Conservation (phyloP, 805 yeast genomes). For the Candida ovalis region DNA sequence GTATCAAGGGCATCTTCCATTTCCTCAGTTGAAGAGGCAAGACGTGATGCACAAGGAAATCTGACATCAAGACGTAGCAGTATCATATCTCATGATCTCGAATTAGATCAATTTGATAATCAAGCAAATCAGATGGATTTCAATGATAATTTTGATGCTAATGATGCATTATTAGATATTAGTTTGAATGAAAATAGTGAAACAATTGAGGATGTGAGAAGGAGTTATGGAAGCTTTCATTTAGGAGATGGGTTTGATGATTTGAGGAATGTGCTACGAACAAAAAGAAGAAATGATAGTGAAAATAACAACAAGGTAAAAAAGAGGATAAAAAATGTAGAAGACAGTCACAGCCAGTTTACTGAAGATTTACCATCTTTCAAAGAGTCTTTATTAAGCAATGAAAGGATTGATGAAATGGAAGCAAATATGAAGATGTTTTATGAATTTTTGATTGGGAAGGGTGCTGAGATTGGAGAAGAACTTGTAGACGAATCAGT, state of each 20-base stretch:
- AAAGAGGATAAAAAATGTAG: neutral
- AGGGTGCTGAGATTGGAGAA: neutral
- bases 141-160: constrained; percentile 9
- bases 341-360: neutral
- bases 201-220: neutral
- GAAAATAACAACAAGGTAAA: neutral
- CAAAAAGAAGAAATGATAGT: neutral
- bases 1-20: constrained; percentile 22
- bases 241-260: constrained; percentile 12
- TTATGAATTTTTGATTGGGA: neutral
- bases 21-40: constrained; percentile 26
- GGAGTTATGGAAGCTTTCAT: neutral
- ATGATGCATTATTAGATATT: constrained; percentile 21
- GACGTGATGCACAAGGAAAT: constrained; percentile 15
- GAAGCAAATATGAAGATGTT: neutral
- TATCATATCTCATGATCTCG: neutral
- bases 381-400: neutral
- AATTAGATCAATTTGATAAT: neutral
- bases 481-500: constrained; percentile 1
- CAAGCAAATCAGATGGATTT: neutral
- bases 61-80: constrained; percentile 12
- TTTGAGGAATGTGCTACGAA: constrained; percentile 3
- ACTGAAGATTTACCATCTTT: neutral
- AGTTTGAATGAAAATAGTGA: constrained; percentile 1
- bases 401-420: neutral